Percentiles rank a stretch among this genome's conserved stretches.
phyloP scores from a whole-genome alignment of 2,329 filamentous ascomycete species.

The Ophiobolus disseminans region DNA sequence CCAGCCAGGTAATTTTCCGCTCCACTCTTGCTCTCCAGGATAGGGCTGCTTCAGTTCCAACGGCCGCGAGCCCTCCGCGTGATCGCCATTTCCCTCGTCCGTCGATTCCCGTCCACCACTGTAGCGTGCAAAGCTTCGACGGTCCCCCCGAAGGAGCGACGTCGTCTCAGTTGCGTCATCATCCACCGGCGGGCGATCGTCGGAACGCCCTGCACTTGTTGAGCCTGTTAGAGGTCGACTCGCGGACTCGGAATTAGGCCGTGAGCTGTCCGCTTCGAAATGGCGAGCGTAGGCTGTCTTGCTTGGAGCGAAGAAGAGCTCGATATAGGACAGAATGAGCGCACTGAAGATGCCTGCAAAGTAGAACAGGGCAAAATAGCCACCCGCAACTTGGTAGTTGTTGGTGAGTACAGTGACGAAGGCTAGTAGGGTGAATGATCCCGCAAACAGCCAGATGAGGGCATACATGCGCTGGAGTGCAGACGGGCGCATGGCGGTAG shows the following conservation, averaged over 20 bases:
- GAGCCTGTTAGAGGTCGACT: conserved; percentile 45
- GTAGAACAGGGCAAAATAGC: conserved; percentile 83
- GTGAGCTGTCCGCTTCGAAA: conserved; percentile 44
- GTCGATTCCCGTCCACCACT: conserved; percentile 49
- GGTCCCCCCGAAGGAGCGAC: conserved; percentile 60
- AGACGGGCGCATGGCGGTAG: conserved; percentile 80
- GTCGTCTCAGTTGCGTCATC: conserved; percentile 63
- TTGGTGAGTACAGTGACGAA: conserved; percentile 77
- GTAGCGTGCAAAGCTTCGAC: conserved; percentile 64
- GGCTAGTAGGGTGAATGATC: conserved; percentile 77
- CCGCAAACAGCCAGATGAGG: conserved; percentile 81
- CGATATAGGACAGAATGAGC: conserved; percentile 75
- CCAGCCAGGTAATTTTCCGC: conserved; percentile 77
- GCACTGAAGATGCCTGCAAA: conserved; percentile 78
- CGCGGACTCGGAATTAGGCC: conserved; percentile 36
- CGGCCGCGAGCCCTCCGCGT: conserved; percentile 47
- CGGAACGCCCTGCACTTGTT: conserved; percentile 38
- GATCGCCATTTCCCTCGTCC: conserved; percentile 42
- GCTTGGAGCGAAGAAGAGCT: conserved; percentile 75
- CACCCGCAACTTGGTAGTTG: conserved; percentile 72
- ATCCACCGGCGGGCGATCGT: conserved; percentile 40
- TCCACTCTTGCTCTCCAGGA: conserved; percentile 85
- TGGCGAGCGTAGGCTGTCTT: conserved; percentile 73
- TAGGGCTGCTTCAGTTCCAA: conserved; percentile 54
- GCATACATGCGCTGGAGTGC: conserved; percentile 84